Evolutionary conservation across 768 basidiomycete genomes (phyloP).

Genomic region (Mycena pura): DNA sequence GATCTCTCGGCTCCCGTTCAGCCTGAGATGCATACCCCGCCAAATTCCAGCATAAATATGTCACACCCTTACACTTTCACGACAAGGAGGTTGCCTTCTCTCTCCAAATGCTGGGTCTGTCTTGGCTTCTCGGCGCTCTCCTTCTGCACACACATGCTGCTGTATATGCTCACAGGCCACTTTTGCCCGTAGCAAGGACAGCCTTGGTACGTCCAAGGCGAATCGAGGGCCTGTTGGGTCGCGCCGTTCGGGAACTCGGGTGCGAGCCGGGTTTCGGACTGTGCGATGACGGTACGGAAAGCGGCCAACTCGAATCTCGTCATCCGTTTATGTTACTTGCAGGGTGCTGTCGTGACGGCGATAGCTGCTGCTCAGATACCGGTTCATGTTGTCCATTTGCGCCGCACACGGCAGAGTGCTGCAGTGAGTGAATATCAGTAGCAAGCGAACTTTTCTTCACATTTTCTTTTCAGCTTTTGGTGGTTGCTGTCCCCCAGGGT

Average conservation of each 20-base stretch:
- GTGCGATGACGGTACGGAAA: neutral
- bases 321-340: neutral
- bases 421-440: neutral
- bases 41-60: no score
- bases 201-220: neutral
- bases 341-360: neutral
- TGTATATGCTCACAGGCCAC: neutral
- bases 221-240: constrained; percentile 4
- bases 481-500: neutral
- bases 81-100: no score
- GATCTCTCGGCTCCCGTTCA: no score
- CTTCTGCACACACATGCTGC: neutral
- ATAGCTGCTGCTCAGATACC: neutral
- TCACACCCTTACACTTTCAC: no score
- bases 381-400: neutral
- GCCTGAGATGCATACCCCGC: no score
- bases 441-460: neutral
- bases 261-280: neutral
- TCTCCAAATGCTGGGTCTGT: no score
- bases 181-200: neutral
- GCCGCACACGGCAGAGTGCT: neutral
- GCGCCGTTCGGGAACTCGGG: neutral
- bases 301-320: neutral
- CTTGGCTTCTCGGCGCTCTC: neutral
- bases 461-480: neutral